Percentiles rank a stretch among this genome's conserved stretches.
phyloP scores from a whole-genome alignment of 495 filamentous ascomycete species.

The Trichocladium antarcticum region DNA sequence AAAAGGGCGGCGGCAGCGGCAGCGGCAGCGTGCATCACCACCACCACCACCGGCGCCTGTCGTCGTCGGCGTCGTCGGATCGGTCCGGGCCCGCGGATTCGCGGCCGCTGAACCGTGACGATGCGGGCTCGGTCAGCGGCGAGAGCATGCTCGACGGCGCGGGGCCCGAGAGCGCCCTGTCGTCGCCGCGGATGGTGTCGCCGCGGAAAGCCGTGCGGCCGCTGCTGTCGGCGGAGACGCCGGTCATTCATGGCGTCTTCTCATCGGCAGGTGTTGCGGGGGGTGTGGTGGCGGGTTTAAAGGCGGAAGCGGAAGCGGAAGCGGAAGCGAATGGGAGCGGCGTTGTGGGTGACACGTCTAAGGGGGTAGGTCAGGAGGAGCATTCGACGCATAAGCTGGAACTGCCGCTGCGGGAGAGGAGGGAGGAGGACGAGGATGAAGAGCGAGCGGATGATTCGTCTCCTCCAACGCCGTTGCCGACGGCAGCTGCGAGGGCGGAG shows the following conservation, averaged over 20 bases:
- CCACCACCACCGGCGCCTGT: too few relatives aligned
- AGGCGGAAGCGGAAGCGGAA: too few relatives aligned
- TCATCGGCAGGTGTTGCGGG: too few relatives aligned
- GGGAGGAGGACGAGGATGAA: background rate
- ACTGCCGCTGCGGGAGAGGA: background rate
- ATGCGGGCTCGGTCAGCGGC: slow-evolving; percentile 24
- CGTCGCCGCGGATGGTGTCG: slow-evolving; percentile 19
- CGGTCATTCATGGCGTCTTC: too few relatives aligned
- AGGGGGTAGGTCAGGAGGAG: background rate
- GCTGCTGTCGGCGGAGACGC: background rate
- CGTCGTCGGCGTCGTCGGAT: slow-evolving; percentile 5
- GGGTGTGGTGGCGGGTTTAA: too few relatives aligned
- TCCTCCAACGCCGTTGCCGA: background rate
- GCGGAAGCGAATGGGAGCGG: background rate
- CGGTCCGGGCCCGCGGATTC: slow-evolving; percentile 4
- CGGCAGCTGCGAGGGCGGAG: background rate
- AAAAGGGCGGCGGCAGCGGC: slow-evolving; percentile 8
- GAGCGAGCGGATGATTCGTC: background rate
- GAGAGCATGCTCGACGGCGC: slow-evolving; percentile 34
- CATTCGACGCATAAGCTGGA: background rate
- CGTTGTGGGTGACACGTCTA: background rate
- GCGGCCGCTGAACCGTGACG: slow-evolving; percentile 20
- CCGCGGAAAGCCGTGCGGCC: background rate
- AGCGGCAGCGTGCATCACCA: too few relatives aligned
- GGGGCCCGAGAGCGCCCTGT: slow-evolving; percentile 22